These are phyloP conservation scores for Periconia macrospinosa DNA, from an alignment of 2,329 filamentous ascomycete genomes.

Conservation along the genomic window DNA sequence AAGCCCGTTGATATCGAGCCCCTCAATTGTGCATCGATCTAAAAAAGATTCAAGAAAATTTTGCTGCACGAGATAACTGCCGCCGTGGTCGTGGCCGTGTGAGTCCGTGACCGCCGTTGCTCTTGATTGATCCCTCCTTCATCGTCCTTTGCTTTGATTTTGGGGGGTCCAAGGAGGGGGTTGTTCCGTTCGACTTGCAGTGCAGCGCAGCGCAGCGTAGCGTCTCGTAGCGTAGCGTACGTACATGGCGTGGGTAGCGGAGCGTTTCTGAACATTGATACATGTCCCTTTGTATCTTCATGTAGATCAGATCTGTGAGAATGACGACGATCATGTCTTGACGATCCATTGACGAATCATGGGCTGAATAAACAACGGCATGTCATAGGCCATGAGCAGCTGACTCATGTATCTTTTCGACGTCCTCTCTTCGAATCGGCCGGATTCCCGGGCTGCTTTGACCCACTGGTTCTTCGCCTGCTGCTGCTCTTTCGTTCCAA, in stretches of 20 bases:
- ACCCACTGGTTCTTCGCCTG: slow-evolving; percentile 22
- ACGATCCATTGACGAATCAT: background rate
- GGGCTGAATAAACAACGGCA: background rate
- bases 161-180: background rate
- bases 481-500: slow-evolving; percentile 21
- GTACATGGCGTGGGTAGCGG: too few relatives aligned
- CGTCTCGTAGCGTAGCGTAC: too few relatives aligned
- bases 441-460: slow-evolving; percentile 20
- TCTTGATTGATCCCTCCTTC: background rate
- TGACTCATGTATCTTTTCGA: background rate
- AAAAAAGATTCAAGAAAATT: background rate
- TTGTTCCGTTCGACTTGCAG: background rate
- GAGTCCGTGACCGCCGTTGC: too few relatives aligned
- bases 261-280: background rate
- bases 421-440: slow-evolving; percentile 29
- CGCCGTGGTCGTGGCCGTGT: too few relatives aligned
- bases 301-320: background rate
- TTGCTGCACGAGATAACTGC: background rate
- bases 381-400: background rate
- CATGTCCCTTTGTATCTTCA: background rate
- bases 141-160: background rate
- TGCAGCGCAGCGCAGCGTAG: too few relatives aligned
- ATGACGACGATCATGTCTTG: background rate
- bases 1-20: slow-evolving; percentile 10
- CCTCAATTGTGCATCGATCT: background rate